Conservation (phyloP, 805 yeast species). For the Ogataea henricii region DNA sequence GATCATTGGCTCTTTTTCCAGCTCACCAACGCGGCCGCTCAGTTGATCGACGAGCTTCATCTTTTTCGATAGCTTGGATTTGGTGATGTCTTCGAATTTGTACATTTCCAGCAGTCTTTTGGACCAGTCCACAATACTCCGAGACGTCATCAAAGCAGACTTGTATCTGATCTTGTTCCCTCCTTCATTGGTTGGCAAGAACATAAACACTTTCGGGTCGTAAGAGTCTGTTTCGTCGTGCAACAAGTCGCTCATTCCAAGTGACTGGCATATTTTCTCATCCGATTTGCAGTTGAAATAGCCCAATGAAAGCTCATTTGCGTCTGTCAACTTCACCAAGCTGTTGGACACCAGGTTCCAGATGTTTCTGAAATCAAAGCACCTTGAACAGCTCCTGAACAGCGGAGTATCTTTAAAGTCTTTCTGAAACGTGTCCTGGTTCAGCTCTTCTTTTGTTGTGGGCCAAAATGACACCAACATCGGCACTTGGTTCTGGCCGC, state of each 20-base stretch:
- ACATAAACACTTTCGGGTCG: slow-evolving; percentile 31
- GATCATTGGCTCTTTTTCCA: slow-evolving; percentile 42
- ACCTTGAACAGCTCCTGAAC: slow-evolving; percentile 48
- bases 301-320: slow-evolving; percentile 35
- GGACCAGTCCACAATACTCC: slow-evolving; percentile 46
- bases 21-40: slow-evolving; percentile 26
- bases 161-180: slow-evolving; percentile 50
- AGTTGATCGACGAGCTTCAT: slow-evolving; percentile 20
- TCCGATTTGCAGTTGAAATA: slow-evolving; percentile 62
- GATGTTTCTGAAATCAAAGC: slow-evolving; percentile 50
- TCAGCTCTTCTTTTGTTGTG: slow-evolving; percentile 44
- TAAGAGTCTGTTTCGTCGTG: slow-evolving; percentile 7
- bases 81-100: slow-evolving; percentile 37
- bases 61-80: slow-evolving; percentile 25
- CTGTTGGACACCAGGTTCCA: slow-evolving; percentile 63
- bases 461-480: slow-evolving; percentile 70
- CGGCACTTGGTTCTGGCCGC: slow-evolving; percentile 53
- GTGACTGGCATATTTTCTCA: slow-evolving; percentile 49
- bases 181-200: slow-evolving; percentile 55
- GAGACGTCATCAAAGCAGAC: slow-evolving; percentile 20
- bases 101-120: slow-evolving; percentile 48
- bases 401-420: slow-evolving; percentile 37
- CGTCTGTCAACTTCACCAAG: slow-evolving; percentile 27
- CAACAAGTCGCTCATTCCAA: slow-evolving; percentile 46
- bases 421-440: slow-evolving; percentile 34